Conservation (phyloP, 192 early-diverging fungal genomes). For the Mortierella hygrophila region DNA sequence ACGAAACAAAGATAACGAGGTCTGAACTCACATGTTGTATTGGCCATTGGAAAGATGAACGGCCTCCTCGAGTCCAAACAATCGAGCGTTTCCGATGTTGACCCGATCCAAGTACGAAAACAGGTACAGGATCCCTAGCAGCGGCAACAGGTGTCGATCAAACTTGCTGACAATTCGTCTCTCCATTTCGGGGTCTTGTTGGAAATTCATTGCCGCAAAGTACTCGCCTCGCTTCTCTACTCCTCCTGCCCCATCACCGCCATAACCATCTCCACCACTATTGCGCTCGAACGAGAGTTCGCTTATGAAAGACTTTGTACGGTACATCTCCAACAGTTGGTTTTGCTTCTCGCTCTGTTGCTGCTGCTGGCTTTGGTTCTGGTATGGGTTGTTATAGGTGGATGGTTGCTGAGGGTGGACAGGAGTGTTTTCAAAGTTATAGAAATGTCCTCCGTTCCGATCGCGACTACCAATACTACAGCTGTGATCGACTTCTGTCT, state of each 20-base stretch:
- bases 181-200: slow-evolving; percentile 34
- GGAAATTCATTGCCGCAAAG: slow-evolving; percentile 13
- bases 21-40: slow-evolving; percentile 29
- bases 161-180: slow-evolving; percentile 63
- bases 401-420: neutral
- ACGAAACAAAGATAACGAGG: neutral
- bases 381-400: no score
- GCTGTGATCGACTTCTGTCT: neutral
- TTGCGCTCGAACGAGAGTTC: neutral
- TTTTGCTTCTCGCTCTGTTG: neutral
- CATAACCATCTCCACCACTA: neutral
- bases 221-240: neutral
- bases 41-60: slow-evolving; percentile 62
- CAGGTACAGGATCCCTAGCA: slow-evolving; percentile 72
- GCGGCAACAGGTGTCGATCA: slow-evolving; percentile 70
- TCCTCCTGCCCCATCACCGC: neutral
- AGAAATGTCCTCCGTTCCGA: neutral
- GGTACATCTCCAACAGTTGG: slow-evolving; percentile 23
- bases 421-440: neutral
- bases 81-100: slow-evolving; percentile 79
- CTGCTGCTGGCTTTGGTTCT: neutral
- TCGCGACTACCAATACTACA: neutral
- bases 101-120: slow-evolving; percentile 75
- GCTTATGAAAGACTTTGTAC: slow-evolving; percentile 15
- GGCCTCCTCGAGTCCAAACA: slow-evolving; percentile 58